Percentiles rank a stretch among this genome's conserved stretches.
Evolutionary conservation across 2,329 filamentous ascomycete genomes (phyloP).

Genomic region (Nemania sp.): DNA sequence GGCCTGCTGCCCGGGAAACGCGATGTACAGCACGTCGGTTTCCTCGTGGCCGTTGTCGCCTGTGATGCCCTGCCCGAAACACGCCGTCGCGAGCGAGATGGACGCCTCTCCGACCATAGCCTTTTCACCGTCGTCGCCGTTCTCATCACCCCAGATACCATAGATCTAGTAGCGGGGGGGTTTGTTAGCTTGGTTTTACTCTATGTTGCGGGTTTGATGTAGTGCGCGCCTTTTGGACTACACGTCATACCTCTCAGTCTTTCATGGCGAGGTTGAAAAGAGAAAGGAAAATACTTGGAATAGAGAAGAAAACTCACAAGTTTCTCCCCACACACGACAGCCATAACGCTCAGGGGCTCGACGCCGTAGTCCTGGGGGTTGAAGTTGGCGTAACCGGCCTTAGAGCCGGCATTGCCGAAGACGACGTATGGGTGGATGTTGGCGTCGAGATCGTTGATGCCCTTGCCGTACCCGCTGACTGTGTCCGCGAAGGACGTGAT

Average conservation of each 20-base stretch:
- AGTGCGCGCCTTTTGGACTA: neutral
- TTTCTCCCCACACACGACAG: slow-evolving; percentile 62
- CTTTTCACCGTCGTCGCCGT: slow-evolving; percentile 63
- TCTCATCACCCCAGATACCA: slow-evolving; percentile 72
- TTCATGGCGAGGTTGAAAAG: neutral
- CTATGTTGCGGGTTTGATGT: neutral
- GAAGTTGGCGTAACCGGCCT: slow-evolving; percentile 51
- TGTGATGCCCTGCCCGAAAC: slow-evolving; percentile 65
- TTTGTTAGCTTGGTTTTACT: neutral
- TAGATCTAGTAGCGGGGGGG: slow-evolving; percentile 55
- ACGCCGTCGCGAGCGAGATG: slow-evolving; percentile 68
- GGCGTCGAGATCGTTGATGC: slow-evolving; percentile 57
- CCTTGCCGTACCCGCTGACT: slow-evolving; percentile 50
- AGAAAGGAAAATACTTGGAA: neutral
- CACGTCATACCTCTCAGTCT: neutral
- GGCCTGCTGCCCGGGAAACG: slow-evolving; percentile 67
- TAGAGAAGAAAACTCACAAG: slow-evolving; percentile 50
- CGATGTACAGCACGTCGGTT: slow-evolving; percentile 72
- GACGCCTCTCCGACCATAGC: slow-evolving; percentile 68
- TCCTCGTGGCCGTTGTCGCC: slow-evolving; percentile 67
- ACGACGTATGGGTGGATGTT: slow-evolving; percentile 63
- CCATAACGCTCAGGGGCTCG: slow-evolving; percentile 62
- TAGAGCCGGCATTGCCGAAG: slow-evolving; percentile 58
- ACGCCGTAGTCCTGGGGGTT: slow-evolving; percentile 55
- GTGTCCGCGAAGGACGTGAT: slow-evolving; percentile 58